phyloP scores from a whole-genome alignment of 768 basidiomycete species.

The Hydnomerulius pinastri region DNA sequence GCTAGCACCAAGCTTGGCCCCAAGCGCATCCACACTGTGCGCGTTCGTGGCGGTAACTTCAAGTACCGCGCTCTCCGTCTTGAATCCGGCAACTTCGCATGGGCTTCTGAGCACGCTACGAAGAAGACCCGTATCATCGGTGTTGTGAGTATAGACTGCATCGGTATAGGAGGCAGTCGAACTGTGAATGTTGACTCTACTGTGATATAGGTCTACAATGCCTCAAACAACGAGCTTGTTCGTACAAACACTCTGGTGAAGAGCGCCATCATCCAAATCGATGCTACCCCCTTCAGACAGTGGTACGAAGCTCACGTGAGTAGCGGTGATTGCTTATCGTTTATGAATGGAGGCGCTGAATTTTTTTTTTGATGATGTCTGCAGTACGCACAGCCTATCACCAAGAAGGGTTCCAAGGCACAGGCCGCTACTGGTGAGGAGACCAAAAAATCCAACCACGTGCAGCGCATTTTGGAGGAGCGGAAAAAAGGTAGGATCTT shows the following conservation, averaged over 20 bases:
- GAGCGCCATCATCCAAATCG: conserved; percentile 93
- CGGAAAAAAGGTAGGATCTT: conserved; percentile 78
- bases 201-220: conserved; percentile 83
- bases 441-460: conserved; percentile 88
- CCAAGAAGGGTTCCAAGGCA: conserved; percentile 80
- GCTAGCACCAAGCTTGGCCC: conserved; percentile 96
- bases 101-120: conserved; percentile 94
- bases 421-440: conserved; percentile 48
- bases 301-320: conserved; percentile 98
- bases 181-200: conserved; percentile 5
- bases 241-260: conserved; percentile 99
- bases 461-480: conserved; percentile 82
- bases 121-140: conserved; percentile 95
- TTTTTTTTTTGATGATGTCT: conserved; percentile 2
- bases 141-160: conserved; percentile 67
- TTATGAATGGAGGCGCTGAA: conserved; percentile 1
- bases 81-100: conserved; percentile 97
- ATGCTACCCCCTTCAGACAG: conserved; percentile 98
- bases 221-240: conserved; percentile 99
- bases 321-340: conserved; percentile 19
- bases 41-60: conserved; percentile 92
- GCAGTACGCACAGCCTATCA: conserved; percentile 93
- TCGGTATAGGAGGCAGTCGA: neutral
- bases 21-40: conserved; percentile 94
- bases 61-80: conserved; percentile 97